Base-by-base conservation (phyloP, 106 monocot genomes). In the Phalaenopsis equestris region DNA sequence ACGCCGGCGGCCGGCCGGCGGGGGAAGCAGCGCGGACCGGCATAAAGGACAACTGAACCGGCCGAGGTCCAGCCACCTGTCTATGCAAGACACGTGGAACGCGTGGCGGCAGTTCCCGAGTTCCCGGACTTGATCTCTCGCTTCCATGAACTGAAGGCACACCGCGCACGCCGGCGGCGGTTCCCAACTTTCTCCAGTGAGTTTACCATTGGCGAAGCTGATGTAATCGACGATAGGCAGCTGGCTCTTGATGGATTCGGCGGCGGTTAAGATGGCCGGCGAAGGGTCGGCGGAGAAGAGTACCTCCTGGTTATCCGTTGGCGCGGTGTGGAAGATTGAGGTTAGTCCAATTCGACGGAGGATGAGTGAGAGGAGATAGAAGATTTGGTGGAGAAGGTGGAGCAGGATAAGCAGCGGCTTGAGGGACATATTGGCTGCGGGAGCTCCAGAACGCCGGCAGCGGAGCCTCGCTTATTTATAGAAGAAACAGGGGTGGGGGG, bases 1-100 rank as follows among this genome's bases (percentile, higher is more conserved):
- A 1, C 61, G n/a, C 61, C 19, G 61, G 21, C 70, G 4, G 42
- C 19, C 49, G 4, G 76, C 48, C 48, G 46, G 15, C 1, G 19
- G 47, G 30, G 82, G 82, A 75, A 80, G 61, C n/a, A 88, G 55
- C 19, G 72, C 23, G 56, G 82, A 77, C 64, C 88, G 52, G 55
- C 88, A 88, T 9, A 88, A 12, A 6, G 85, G 88, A 38, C 88
- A 88, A 56, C 73, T 88, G 36, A 80, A 47, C 77, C 75, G 77
- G 17, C 88, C 88, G 49, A 70, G 73, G 56, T 88, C 88, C 38
- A 88, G 73, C 88, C 88, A 88, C 52, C 64, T 21, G 55, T 88
- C 88, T 1, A 88, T 77, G 77, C 88, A 88, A 36, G 19, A 49
- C 36, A 57, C 48, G 88, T 88, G 88, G 83, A 88, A 88, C 23